phyloP scores from a whole-genome alignment of 2,329 filamentous ascomycete genomes.

The Diaporthe australafricana region DNA sequence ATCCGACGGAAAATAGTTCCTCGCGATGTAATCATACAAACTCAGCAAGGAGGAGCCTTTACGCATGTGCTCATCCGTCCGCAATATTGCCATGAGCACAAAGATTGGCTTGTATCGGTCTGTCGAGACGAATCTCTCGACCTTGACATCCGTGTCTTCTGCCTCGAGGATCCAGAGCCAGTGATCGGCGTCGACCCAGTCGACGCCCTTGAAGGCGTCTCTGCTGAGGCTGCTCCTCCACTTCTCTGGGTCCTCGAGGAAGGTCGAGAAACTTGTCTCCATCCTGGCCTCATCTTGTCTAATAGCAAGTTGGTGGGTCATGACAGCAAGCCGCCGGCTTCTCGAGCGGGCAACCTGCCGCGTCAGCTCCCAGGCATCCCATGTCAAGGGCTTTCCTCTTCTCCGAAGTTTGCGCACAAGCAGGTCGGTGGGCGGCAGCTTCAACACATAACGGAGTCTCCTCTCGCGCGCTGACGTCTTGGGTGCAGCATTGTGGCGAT shows the following conservation, averaged over 20 bases:
- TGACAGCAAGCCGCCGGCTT: conserved; percentile 43
- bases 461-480: neutral
- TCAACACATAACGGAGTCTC: neutral
- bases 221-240: conserved; percentile 48
- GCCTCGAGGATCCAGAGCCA: conserved; percentile 56
- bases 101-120: conserved; percentile 53
- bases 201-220: conserved; percentile 48
- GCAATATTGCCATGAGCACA: conserved; percentile 50
- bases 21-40: conserved; percentile 50
- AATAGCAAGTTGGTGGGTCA: conserved; percentile 43
- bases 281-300: conserved; percentile 39
- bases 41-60: conserved; percentile 45
- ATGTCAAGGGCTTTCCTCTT: conserved; percentile 7
- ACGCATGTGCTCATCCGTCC: conserved; percentile 48
- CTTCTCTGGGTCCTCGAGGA: conserved; percentile 40
- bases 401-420: conserved; percentile 20
- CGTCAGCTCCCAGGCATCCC: conserved; percentile 17
- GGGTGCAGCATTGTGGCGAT: neutral
- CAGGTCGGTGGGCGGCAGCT: conserved; percentile 21
- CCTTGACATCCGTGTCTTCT: conserved; percentile 48
- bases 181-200: conserved; percentile 49
- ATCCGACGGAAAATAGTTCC: conserved; percentile 38
- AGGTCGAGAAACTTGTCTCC: conserved; percentile 39
- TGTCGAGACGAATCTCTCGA: conserved; percentile 50
- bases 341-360: conserved; percentile 38